These are phyloP conservation scores for Scenedesmus sp. DNA, from an alignment of 163 green algal genomes.

Conservation along the genomic window DNA sequence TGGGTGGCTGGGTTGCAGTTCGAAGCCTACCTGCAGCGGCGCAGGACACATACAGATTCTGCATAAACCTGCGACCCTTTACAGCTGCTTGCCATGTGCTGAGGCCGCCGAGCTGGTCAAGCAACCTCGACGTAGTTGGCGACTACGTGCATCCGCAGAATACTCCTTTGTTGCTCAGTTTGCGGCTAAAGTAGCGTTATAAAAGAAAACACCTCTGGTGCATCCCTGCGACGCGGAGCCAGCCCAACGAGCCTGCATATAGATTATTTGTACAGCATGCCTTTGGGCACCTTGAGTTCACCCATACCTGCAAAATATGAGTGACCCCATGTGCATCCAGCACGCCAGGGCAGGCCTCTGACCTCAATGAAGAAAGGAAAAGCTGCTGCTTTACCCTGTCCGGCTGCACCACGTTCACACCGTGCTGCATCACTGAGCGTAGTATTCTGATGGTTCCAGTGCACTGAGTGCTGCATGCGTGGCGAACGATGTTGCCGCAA, in stretches of 20 bases:
- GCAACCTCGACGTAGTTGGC: not conserved
- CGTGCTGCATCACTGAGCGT: not conserved
- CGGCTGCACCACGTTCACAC: not conserved
- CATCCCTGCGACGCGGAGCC: not conserved
- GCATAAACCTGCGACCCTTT: not conserved
- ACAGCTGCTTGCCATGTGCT: not conserved
- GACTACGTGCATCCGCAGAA: not conserved
- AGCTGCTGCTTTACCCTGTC: constrained; percentile 14
- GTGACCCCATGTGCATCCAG: constrained; percentile 44
- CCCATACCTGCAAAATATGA: constrained; percentile 45
- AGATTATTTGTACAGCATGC: not conserved
- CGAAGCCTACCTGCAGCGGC: constrained; percentile 27
- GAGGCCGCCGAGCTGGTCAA: not conserved
- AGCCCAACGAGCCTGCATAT: not conserved
- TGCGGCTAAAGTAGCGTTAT: no score
- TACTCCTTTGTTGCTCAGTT: not conserved
- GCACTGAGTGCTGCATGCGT: not conserved
- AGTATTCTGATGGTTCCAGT: not conserved
- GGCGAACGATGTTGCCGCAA: not conserved
- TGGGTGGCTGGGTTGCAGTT: constrained; percentile 28
- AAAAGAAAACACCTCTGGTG: not conserved
- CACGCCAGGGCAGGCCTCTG: constrained; percentile 3
- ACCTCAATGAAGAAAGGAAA: not conserved
- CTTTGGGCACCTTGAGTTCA: not conserved
- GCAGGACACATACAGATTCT: not conserved